Evolutionary conservation across 2,329 filamentous ascomycete genomes (phyloP).

Genomic region (Fusarium verrucosum): DNA sequence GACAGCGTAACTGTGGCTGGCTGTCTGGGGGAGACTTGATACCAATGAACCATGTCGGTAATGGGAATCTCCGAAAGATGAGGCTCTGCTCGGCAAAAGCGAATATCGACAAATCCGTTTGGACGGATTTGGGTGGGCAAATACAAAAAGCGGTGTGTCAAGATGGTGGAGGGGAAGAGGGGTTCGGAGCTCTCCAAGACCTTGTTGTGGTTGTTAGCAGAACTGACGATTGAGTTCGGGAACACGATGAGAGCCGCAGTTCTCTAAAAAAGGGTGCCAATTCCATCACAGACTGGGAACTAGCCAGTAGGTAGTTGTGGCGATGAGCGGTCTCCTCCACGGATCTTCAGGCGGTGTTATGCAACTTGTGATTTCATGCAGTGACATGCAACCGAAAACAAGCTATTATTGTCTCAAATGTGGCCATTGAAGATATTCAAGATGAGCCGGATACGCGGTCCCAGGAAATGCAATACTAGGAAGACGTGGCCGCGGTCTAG

Average conservation of each 20-base stretch:
- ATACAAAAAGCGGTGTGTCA: slow-evolving; percentile 43
- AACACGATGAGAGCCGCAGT: slow-evolving; percentile 10
- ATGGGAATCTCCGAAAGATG: slow-evolving; percentile 25
- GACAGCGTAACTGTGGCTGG: slow-evolving; percentile 5
- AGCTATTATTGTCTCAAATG: slow-evolving; percentile 9
- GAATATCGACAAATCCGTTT: slow-evolving; percentile 4
- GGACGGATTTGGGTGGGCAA: slow-evolving; percentile 18
- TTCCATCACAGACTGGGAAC: slow-evolving; percentile 7
- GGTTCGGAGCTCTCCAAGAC: slow-evolving; percentile 26
- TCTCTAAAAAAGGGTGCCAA: slow-evolving; percentile 2
- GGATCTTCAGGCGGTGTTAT: slow-evolving; percentile 39
- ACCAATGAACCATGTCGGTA: slow-evolving; percentile 1
- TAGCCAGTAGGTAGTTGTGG: background rate
- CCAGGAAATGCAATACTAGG: slow-evolving; percentile 10
- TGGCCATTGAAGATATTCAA: slow-evolving; percentile 5
- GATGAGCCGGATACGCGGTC: slow-evolving; percentile 9
- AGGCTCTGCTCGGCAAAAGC: slow-evolving; percentile 30
- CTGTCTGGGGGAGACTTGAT: background rate
- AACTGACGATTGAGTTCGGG: slow-evolving; percentile 13
- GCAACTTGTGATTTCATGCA: slow-evolving; percentile 43
- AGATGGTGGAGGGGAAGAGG: slow-evolving; percentile 41
- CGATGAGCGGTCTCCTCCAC: slow-evolving; percentile 20
- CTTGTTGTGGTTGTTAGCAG: slow-evolving; percentile 19
- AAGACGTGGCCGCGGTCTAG: slow-evolving; percentile 5
- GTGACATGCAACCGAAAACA: slow-evolving; percentile 13